Percentiles rank a stretch among this genome's conserved stretches.
Conservation (phyloP, 148 eudicot species). For the Chenopodium berlandieri region DNA sequence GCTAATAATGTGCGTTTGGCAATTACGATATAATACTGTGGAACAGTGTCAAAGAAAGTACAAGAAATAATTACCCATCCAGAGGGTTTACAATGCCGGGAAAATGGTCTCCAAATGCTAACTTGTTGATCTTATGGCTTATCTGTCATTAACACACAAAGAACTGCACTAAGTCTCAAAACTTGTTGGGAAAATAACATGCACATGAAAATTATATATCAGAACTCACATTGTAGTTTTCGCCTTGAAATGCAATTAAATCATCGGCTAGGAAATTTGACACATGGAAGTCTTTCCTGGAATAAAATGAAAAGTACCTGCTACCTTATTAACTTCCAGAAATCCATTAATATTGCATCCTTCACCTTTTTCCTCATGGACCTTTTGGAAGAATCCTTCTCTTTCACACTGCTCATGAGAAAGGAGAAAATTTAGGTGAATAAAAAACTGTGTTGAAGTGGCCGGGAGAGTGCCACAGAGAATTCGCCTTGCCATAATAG, state of each 20-base stretch:
- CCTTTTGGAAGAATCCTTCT: constrained; percentile 75
- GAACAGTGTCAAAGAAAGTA: no score
- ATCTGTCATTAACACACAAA: constrained; percentile 42
- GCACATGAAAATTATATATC: constrained; percentile 7
- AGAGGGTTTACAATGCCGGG: constrained; percentile 77
- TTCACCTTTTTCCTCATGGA: constrained; percentile 83
- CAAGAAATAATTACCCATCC: constrained; percentile 53
- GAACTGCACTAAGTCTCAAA: constrained; percentile 11
- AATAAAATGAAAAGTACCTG: constrained; percentile 87
- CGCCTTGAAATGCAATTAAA: constrained; percentile 49
- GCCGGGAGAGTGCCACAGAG: no score
- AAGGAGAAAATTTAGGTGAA: neutral
- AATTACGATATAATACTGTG: no score
- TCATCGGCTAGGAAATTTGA: constrained; percentile 44
- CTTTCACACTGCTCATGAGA: constrained; percentile 62
- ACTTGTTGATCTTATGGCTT: constrained; percentile 71
- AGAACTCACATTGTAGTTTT: constrained; percentile 62
- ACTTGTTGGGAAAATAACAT: neutral
- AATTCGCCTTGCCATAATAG: no score
- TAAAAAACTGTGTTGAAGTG: no score
- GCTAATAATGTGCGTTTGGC: no score
- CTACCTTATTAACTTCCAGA: constrained; percentile 86
- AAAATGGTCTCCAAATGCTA: constrained; percentile 73
- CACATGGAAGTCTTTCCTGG: constrained; percentile 80
- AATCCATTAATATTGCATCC: constrained; percentile 94